Evolutionary conservation across 108 stramenopile genomes (phyloP), one percentile per base, ranked within the genome.

Genomic region (Cyclotella choctawhatcheeana): DNA sequence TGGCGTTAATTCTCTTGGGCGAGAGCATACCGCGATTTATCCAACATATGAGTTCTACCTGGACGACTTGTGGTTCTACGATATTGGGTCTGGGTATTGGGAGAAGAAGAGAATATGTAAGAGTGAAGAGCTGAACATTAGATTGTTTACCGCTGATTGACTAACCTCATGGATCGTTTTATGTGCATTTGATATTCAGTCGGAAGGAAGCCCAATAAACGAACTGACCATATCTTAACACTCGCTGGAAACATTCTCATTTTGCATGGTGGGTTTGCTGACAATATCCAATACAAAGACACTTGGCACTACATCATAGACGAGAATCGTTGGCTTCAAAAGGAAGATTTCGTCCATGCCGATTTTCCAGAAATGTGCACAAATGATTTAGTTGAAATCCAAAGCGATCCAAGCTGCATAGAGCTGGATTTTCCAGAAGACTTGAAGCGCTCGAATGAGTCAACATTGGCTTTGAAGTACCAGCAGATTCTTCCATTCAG

Each of bases 281-380:
- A 87, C 76, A 93, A 93, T 62, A 58, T 77, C 66, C 83, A 84
- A 67, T 90, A 82, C 78, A 82, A 89, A 31, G 94, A 96, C 54
- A 86, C 89, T 22, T 96, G 94, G 94, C 76, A 90, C 51, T 92
- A 86, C 73, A 88, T 91, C 70, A 86, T 88, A 37, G 70, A 69
- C 2, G 75, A 89, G 7, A 55, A 63, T 34, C 58, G 74, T n/a
- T 95, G 92, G 94, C 54, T 90, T 17, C 69, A 89, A 53, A 92
- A 90, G 55, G 85, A 51, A 1, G 32, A 60, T 26, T 89, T 86
- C 55, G 89, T 92, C n/a, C 84, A 89, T 54, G 71, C 92, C 12
- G 45, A 60, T 43, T 95, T 72, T 59, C 94, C 94, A 16, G 64
- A 78, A 37, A 66, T 66, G 18, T 95, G 94, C 76, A 89, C 88